These are phyloP conservation scores for Calendula officinalis DNA, from an alignment of 129 eudicot species.

Conservation along the genomic window DNA sequence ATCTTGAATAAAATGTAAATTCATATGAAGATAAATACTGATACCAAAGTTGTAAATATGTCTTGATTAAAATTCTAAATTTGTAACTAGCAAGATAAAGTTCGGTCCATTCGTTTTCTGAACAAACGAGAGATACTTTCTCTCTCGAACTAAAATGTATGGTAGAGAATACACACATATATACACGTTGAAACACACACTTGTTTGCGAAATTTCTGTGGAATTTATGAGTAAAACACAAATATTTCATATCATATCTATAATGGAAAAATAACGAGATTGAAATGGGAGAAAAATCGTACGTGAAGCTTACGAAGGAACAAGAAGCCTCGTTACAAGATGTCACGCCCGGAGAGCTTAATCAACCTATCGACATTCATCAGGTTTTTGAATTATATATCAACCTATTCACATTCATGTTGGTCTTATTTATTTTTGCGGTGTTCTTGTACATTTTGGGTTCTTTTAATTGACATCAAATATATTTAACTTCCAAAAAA, in stretches of 20 bases:
- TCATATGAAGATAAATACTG: no score
- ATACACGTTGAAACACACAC: slow-evolving; percentile 29
- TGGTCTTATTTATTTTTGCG: no score
- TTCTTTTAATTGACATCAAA: no score
- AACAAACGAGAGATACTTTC: slow-evolving; percentile 20
- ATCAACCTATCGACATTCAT: slow-evolving; percentile 69
- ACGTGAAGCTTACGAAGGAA: slow-evolving; percentile 69
- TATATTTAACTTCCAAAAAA: no score
- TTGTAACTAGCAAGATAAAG: slow-evolving; percentile 2
- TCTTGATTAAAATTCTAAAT: not conserved
- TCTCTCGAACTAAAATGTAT: slow-evolving; percentile 16
- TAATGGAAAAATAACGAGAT: slow-evolving; percentile 7
- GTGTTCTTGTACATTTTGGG: no score
- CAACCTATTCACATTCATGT: not conserved
- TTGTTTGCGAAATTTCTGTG: slow-evolving; percentile 12
- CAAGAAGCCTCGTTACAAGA: slow-evolving; percentile 54
- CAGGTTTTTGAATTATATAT: slow-evolving; percentile 32
- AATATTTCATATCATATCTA: not conserved
- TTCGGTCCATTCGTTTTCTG: slow-evolving; percentile 13
- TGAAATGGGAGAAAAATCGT: slow-evolving; percentile 58
- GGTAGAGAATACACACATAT: slow-evolving; percentile 18
- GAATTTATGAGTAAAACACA: slow-evolving; percentile 9
- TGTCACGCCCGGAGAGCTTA: slow-evolving; percentile 84
- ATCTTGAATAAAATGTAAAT: no score
- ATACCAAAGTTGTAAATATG: no score